Conservation (phyloP, 1,284 basidiomycete genomes). For the Fomitopsis pinicola region DNA sequence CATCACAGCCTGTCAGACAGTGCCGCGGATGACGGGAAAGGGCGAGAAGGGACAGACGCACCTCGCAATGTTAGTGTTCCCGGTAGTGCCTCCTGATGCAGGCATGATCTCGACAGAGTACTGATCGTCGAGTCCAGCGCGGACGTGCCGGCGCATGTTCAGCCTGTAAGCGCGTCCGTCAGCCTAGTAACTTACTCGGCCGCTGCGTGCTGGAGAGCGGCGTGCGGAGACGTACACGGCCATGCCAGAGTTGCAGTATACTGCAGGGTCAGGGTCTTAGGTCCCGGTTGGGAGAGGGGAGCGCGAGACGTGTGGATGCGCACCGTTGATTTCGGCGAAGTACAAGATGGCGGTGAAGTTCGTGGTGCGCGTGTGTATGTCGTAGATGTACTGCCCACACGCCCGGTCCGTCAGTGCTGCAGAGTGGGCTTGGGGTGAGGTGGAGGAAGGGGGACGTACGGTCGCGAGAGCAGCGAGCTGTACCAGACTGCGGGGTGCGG, state of each 20-base stretch:
- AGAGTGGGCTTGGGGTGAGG: not conserved
- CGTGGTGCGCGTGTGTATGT: not conserved
- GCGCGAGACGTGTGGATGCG: not conserved
- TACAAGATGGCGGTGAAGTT: not conserved
- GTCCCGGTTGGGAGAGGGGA: not conserved
- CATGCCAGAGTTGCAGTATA: not conserved
- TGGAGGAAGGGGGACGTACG: not conserved
- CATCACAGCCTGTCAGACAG: not conserved
- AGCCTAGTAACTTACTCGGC: not conserved
- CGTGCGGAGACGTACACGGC: not conserved
- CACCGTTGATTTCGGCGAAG: not conserved
- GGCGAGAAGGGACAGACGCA: not conserved
- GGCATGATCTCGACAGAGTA: not conserved
- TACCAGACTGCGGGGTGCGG: not conserved
- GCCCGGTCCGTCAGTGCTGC: not conserved
- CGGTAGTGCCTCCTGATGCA: not conserved
- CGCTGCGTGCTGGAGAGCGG: not conserved
- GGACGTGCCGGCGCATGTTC: not conserved
- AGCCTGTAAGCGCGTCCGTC: not conserved
- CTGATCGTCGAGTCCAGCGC: not conserved
- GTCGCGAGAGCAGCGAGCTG: not conserved
- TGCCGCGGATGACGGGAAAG: not conserved
- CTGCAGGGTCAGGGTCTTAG: not conserved
- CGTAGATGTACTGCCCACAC: not conserved
- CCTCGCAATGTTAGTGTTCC: not conserved